Conservation (phyloP, 169 alveolate genomes). For the Plasmodium fragile region DNA sequence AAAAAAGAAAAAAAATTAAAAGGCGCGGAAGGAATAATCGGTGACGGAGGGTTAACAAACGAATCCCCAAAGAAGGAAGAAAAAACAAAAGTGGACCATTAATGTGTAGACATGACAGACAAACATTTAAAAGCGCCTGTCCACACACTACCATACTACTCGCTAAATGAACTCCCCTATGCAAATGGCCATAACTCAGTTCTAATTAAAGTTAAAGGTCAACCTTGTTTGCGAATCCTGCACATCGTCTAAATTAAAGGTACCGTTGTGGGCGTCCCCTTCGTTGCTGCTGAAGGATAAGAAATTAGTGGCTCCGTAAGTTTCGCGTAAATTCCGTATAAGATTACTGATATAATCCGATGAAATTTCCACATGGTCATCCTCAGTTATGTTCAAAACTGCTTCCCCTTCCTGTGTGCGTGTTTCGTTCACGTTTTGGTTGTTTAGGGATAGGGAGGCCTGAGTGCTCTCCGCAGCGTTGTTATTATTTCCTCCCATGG, state of each 20-base stretch:
- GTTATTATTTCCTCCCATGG: neutral
- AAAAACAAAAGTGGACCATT: neutral
- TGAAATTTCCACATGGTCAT: constrained; percentile 22
- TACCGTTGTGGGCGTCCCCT: constrained; percentile 7
- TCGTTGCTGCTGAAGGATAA: constrained; percentile 37
- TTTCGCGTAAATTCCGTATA: constrained; percentile 35
- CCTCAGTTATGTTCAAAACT: neutral
- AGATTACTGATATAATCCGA: constrained; percentile 50
- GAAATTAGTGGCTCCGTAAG: constrained; percentile 45
- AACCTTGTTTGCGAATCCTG: constrained; percentile 59
- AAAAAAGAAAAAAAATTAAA: neutral
- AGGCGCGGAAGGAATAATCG: neutral
- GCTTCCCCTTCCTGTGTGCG: constrained; percentile 3
- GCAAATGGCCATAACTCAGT: neutral
- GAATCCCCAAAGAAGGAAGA: neutral
- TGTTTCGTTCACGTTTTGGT: neutral
- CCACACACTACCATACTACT: neutral
- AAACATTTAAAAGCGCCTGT: neutral
- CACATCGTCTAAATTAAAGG: constrained; percentile 20
- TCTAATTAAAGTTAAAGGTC: constrained; percentile 67
- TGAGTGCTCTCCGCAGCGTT: neutral
- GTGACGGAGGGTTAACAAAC: neutral
- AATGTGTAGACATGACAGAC: neutral
- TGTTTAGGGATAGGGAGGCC: neutral
- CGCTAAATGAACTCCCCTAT: neutral